A percentile compares a stretch with the other conserved stretches of the same genome.
Conservation (phyloP, 768 basidiomycete genomes). For the Phlegmacium glaucopus region DNA sequence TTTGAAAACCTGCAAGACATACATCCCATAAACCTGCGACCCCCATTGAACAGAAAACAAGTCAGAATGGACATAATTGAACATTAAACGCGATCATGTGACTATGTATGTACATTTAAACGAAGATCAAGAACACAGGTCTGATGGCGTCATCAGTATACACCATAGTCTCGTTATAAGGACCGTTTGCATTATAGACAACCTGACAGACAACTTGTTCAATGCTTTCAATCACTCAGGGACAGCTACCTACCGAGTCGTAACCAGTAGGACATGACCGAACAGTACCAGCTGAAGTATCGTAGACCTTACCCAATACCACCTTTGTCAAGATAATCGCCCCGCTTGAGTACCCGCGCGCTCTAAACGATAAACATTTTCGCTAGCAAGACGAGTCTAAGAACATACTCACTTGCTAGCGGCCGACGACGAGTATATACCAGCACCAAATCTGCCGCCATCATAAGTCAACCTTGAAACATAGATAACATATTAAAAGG, state of each 20-base stretch:
- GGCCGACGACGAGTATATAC: slow-evolving; percentile 13
- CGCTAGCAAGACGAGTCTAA: background rate
- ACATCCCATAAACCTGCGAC: slow-evolving; percentile 44
- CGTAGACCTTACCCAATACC: slow-evolving; percentile 8
- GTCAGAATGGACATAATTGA: background rate
- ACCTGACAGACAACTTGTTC: slow-evolving; percentile 3
- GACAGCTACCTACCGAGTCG: slow-evolving; percentile 9
- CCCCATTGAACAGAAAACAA: slow-evolving; percentile 22
- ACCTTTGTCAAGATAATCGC: slow-evolving; percentile 12
- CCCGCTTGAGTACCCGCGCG: slow-evolving; percentile 10
- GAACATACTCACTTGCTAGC: slow-evolving; percentile 7
- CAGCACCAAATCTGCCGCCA: slow-evolving; percentile 11
- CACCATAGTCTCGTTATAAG: slow-evolving; percentile 15
- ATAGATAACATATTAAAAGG: background rate
- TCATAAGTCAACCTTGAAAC: background rate
- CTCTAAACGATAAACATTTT: background rate
- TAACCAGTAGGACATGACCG: slow-evolving; percentile 8
- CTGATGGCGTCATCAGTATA: slow-evolving; percentile 17
- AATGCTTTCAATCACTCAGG: too few species aligned
- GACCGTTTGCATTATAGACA: slow-evolving; percentile 11
- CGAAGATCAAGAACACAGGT: slow-evolving; percentile 16
- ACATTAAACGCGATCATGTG: slow-evolving; percentile 2
- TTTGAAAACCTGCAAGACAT: slow-evolving; percentile 8
- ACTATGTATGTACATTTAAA: background rate
- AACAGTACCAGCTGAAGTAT: slow-evolving; percentile 5